phyloP scores from a whole-genome alignment of 352 stramenopile genomes.

The Globisporangium okanoganense region DNA sequence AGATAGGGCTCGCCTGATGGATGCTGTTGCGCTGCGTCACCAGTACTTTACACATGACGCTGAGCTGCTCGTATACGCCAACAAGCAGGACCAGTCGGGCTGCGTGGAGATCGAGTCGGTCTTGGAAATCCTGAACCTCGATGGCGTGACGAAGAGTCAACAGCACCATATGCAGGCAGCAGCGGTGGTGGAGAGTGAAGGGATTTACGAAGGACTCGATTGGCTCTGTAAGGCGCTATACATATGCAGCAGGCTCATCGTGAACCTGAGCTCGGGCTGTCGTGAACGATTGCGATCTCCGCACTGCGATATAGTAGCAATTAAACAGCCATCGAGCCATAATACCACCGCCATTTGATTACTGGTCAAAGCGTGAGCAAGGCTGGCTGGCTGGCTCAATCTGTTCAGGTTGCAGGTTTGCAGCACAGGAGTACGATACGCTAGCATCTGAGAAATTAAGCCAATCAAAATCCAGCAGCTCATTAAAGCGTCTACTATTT shows the following conservation, averaged over 20 bases:
- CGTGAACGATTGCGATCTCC: no score
- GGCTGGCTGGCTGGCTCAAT: neutral
- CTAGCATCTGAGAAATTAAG: neutral
- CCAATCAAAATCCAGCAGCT: neutral
- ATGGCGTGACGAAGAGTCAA: conserved; percentile 32
- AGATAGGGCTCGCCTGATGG: conserved; percentile 44
- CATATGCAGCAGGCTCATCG: no score
- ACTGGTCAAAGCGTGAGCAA: no score
- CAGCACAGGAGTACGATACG: neutral
- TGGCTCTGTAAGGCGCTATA: conserved; percentile 33
- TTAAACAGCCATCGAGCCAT: no score
- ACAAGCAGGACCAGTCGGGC: conserved; percentile 43
- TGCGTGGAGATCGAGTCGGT: conserved; percentile 37
- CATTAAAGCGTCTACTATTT: neutral
- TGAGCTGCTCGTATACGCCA: conserved; percentile 34
- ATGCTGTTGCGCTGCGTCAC: conserved; percentile 37
- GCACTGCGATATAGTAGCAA: no score
- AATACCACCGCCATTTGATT: no score
- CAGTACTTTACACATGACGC: conserved; percentile 38
- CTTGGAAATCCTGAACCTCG: conserved; percentile 28
- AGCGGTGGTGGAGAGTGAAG: conserved; percentile 28
- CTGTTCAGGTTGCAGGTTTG: neutral
- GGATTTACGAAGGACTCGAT: conserved; percentile 45
- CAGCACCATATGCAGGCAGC: conserved; percentile 31
- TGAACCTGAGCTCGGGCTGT: no score